Evolutionary conservation across 306 rosid species (phyloP).

Genomic region (Castanospermum australe): DNA sequence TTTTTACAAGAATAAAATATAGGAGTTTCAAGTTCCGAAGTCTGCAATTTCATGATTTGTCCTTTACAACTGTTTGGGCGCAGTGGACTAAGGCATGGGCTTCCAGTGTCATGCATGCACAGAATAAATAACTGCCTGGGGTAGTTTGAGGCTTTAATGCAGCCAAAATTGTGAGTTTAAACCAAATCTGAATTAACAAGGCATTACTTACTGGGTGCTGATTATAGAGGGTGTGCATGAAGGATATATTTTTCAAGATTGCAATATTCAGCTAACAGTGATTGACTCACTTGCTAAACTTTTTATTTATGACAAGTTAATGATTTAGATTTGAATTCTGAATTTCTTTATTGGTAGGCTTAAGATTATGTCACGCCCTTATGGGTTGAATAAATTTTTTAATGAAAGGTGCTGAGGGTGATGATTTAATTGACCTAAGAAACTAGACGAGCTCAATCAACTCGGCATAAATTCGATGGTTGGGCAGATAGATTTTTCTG

Average conservation of each 20-base stretch:
- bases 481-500: too few species aligned
- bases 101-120: background rate
- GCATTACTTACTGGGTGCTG: background rate
- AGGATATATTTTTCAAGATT: background rate
- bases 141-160: background rate
- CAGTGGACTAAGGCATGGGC: background rate
- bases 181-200: background rate
- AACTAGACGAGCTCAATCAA: too few species aligned
- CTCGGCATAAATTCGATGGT: too few species aligned
- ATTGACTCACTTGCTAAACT: too few species aligned
- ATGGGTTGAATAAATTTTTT: background rate
- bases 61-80: background rate
- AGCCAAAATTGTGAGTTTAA: background rate
- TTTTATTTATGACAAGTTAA: too few species aligned
- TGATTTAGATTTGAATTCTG: too few species aligned
- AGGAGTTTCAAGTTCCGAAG: background rate
- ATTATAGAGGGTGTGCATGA: background rate
- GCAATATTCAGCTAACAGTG: background rate
- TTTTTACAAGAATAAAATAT: background rate
- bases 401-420: background rate
- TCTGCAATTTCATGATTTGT: background rate
- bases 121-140: background rate
- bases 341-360: too few species aligned
- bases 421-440: background rate
- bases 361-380: too few species aligned